Evolutionary conservation across 352 stramenopile genomes (phyloP), one percentile per base, ranked within the genome.

Genomic region (Thalassiosira hispida): DNA sequence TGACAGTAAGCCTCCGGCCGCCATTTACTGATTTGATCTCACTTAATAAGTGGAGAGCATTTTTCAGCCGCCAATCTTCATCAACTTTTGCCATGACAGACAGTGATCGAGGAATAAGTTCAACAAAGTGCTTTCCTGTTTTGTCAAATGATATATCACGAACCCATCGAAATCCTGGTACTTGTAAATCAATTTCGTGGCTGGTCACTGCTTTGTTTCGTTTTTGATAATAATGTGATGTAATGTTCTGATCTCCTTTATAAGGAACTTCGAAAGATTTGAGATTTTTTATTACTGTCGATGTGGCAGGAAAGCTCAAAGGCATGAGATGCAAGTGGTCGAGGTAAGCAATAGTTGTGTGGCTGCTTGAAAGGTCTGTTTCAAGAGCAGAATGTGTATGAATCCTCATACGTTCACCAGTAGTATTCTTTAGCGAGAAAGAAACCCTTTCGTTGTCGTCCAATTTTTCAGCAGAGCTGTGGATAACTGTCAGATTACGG

Each of bases 351-450:
- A 96, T 59, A 20, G 80, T 87, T 5, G 80, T 81, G n/a, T 76
- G 35, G 20, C 55, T 72, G 14, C 59, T 67, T 81, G 61, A 63
- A 20, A 77, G 22, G 29, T 80, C 71, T 52, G 22, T 51, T 66
- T 89, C 81, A 22, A 80, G 52, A 56, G 73, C 51, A 52, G 79
- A 77, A 6, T 84, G 64, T 63, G 64, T 64, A 27, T 96, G 91
- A 64, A 94, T 79, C 20, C 93, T 73, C 29, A 96, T 72, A 73
- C 82, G 77, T 65, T 96, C 86, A 20, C 93, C 93, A 52, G 91
- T 94, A 31, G 88, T 75, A 67, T 96, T 96, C n/a, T 86, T 80
- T 0, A 96, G 67, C 22, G 92, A 95, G 74, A 95, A 96, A n/a
- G 92, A 90, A 57, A 95, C 83, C 35, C 91, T 81, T 71, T 94